Conservation (phyloP, 202 grass and related monocot genomes). For the Digitaria exilis region DNA sequence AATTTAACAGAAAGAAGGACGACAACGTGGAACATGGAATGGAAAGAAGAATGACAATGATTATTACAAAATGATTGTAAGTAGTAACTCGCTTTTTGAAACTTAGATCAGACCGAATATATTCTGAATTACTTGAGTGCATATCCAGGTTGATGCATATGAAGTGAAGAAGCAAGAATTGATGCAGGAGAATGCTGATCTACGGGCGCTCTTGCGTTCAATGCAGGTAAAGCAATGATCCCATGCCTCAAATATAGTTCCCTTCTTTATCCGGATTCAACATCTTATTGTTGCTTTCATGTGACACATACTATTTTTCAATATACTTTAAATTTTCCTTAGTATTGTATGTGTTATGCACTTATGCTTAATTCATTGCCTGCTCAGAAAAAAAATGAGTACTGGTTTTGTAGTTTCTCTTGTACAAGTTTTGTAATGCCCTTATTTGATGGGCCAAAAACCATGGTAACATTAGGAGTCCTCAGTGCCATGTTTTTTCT, state of each 20-base stretch:
- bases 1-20: conserved; percentile 90
- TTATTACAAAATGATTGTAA: conserved; percentile 99
- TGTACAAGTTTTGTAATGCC: neutral
- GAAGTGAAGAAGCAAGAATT: conserved; percentile 98
- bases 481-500: neutral
- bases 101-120: conserved; percentile 28
- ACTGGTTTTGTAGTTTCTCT: neutral
- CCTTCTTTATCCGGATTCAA: neutral
- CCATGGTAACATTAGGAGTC: neutral
- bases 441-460: neutral
- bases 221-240: conserved; percentile 70
- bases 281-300: conserved; percentile 18
- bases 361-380: neutral
- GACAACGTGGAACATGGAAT: conserved; percentile 90
- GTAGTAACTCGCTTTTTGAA: conserved; percentile 11
- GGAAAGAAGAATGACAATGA: conserved; percentile 97
- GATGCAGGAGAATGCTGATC: conserved; percentile 93
- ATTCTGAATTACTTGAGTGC: conserved; percentile 25
- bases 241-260: conserved; percentile 10
- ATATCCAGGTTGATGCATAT: conserved; percentile 87
- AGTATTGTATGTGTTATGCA: neutral
- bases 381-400: neutral
- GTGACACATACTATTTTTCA: neutral
- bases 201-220: conserved; percentile 84
- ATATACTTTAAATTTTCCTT: neutral